Evolutionary conservation across 768 basidiomycete species (phyloP), one percentile per base, ranked within the genome.

Genomic region (Auricularia sp.): DNA sequence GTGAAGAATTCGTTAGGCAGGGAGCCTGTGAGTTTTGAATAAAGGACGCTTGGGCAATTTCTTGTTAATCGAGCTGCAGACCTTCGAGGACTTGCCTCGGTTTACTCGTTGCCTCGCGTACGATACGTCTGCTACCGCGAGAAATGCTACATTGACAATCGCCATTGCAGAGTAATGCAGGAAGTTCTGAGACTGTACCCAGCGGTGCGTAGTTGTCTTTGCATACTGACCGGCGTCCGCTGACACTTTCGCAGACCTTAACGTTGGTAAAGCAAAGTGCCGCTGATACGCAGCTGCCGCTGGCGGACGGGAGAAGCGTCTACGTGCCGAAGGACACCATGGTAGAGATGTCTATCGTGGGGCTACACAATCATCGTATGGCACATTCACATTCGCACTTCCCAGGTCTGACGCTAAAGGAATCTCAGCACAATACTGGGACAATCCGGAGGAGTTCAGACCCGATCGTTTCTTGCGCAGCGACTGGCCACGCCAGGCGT

Each of bases 401-500:
- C 29, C 16, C 11, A 29, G n/a, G 33, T 21, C 16, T 51, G 21
- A 21, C 3, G 33, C 53, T 29, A 43, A 51, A 12, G 47, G 11
- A 5, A 6, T 18, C 6, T 18, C 66, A 84, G 84, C 83, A 35
- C 77, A 77, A 42, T 83, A 84, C 69, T 85, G 84, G 83, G 72
- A 80, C 61, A 77, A 84, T 54, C 83, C 84, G 2, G 66, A 79
- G 36, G 67, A 67, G 7, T 85, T 84, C 71, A 76, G 75, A 29
- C 78, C 77, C 0, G 74, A 76, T 36, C 76, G 83, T 5, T 84
- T 84, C 73, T 70, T 83, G 21, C 6, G 18, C 3, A 76, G 74
- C 42, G 79, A 83, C 60, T 85, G 81, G 78, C 77, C 80, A 23
- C 75, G 77, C 43, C 82, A 84, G 67, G 84, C 83, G 0, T 84